These are phyloP conservation scores for Hamigera avellanea DNA, from an alignment of 495 filamentous ascomycete genomes.

Conservation along the genomic window DNA sequence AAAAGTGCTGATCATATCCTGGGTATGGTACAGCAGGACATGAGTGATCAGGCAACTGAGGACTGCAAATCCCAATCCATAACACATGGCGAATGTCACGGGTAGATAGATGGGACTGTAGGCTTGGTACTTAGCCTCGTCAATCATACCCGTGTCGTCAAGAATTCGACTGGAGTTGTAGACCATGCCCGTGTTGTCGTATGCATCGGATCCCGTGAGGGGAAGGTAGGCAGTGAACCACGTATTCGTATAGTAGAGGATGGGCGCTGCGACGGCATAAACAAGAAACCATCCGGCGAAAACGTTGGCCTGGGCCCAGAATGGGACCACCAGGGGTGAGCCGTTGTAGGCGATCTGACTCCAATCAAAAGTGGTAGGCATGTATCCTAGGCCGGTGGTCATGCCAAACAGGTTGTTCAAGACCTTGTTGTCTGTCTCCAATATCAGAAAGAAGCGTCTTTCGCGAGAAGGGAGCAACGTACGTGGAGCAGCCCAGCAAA, in stretches of 20 bases:
- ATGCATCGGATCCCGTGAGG: conserved; percentile 41
- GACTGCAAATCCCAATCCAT: conserved; percentile 72
- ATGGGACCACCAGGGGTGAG: conserved; percentile 74
- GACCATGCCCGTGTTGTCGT: conserved; percentile 68
- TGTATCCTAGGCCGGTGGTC: conserved; percentile 58
- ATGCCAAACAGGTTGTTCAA: conserved; percentile 62
- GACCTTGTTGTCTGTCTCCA: conserved; percentile 59
- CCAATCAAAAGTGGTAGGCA: conserved; percentile 89
- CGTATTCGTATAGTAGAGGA: conserved; percentile 26
- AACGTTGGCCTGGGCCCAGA: conserved; percentile 86
- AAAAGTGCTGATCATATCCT: conserved; percentile 51
- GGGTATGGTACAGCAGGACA: conserved; percentile 51
- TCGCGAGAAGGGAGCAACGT: no score
- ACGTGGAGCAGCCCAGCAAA: conserved; percentile 74
- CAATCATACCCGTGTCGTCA: conserved; percentile 58
- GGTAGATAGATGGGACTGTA: conserved; percentile 75
- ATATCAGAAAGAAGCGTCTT: no score
- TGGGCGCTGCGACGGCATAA: conserved; percentile 22
- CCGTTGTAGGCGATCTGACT: conserved; percentile 76
- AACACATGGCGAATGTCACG: conserved; percentile 72
- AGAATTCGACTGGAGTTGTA: conserved; percentile 70
- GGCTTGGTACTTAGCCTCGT: conserved; percentile 57
- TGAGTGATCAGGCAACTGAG: conserved; percentile 57
- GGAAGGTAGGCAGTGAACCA: conserved; percentile 31
- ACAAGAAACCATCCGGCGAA: conserved; percentile 35